Evolutionary conservation across 352 stramenopile genomes (phyloP).

Genomic region (Globisporangium barbulae): DNA sequence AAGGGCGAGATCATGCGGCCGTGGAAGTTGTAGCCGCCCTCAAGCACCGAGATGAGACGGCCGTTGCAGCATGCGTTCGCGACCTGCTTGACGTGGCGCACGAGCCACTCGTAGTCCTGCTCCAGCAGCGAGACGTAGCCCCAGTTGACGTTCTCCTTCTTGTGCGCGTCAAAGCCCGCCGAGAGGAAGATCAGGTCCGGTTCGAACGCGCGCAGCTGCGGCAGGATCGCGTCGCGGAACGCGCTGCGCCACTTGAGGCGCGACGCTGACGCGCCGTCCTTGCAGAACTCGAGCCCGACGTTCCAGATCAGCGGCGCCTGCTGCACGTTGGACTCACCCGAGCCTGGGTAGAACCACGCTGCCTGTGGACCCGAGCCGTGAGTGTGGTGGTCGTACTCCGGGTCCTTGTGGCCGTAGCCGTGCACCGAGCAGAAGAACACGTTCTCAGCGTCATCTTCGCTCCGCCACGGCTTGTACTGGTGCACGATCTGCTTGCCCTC

Average conservation of each 20-base stretch:
- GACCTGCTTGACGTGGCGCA: conserved; percentile 67
- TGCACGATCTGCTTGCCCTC: conserved; percentile 79
- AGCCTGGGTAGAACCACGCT: conserved; percentile 84
- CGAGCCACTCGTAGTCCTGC: conserved; percentile 86
- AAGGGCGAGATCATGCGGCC: conserved; percentile 80
- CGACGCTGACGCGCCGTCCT: conserved; percentile 48
- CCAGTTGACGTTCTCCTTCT: conserved; percentile 79
- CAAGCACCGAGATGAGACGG: conserved; percentile 77
- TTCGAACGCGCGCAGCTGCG: conserved; percentile 51
- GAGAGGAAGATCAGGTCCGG: conserved; percentile 84
- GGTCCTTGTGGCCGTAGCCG: conserved; percentile 74
- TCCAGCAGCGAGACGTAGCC: conserved; percentile 72
- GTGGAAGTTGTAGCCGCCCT: conserved; percentile 88
- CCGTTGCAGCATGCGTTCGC: conserved; percentile 70
- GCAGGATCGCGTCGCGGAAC: conserved; percentile 65
- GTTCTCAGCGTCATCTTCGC: conserved; percentile 92
- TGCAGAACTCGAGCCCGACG: conserved; percentile 54
- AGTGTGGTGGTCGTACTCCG: conserved; percentile 42
- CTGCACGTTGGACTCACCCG: conserved; percentile 40
- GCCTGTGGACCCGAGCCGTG: conserved; percentile 19
- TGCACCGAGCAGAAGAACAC: conserved; percentile 95
- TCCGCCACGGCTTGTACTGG: conserved; percentile 96
- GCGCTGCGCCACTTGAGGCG: conserved; percentile 74
- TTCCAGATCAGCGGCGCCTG: conserved; percentile 56
- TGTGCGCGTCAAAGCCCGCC: conserved; percentile 77